Conservation (phyloP, 352 stramenopile genomes). For the Pythium brachiatum region DNA sequence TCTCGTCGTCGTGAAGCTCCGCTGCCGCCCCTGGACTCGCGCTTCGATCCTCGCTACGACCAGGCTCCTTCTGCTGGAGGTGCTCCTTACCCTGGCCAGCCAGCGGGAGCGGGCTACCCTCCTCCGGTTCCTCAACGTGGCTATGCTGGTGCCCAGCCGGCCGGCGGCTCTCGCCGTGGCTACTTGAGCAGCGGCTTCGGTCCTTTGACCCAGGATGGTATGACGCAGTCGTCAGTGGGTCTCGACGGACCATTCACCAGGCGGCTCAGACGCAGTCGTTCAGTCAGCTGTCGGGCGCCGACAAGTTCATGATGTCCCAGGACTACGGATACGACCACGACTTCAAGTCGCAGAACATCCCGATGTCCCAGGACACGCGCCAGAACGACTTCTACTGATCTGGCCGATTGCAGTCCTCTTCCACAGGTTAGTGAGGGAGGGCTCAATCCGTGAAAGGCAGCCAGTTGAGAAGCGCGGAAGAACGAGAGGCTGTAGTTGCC, state of each 20-base stretch:
- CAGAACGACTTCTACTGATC: slow-evolving; percentile 73
- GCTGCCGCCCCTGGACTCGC: slow-evolving; percentile 74
- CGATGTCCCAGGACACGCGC: slow-evolving; percentile 76
- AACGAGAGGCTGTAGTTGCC: not conserved
- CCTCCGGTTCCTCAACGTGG: slow-evolving; percentile 37
- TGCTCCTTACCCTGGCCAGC: slow-evolving; percentile 22
- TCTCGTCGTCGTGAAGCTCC: slow-evolving; percentile 46
- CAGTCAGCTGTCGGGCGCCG: slow-evolving; percentile 69
- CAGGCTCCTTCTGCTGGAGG: slow-evolving; percentile 29
- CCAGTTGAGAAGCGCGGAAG: not conserved
- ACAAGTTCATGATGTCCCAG: slow-evolving; percentile 85
- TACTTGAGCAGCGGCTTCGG: slow-evolving; percentile 38
- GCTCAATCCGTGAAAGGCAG: not conserved
- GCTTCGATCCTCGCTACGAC: slow-evolving; percentile 84
- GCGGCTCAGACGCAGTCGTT: slow-evolving; percentile 79
- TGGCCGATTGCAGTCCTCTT: not conserved
- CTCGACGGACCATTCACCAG: slow-evolving; percentile 82
- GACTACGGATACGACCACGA: slow-evolving; percentile 79
- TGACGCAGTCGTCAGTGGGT: slow-evolving; percentile 58
- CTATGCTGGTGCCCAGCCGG: slow-evolving; percentile 20
- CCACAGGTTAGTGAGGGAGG: not conserved
- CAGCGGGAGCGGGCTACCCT: slow-evolving; percentile 31
- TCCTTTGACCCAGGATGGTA: slow-evolving; percentile 72
- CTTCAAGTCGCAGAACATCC: slow-evolving; percentile 83
- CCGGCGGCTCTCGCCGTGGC: slow-evolving; percentile 24